Percentiles rank a stretch among this genome's conserved stretches.
phyloP scores from a whole-genome alignment of 1,284 basidiomycete genomes.

The Ceratobasidium papillatum region DNA sequence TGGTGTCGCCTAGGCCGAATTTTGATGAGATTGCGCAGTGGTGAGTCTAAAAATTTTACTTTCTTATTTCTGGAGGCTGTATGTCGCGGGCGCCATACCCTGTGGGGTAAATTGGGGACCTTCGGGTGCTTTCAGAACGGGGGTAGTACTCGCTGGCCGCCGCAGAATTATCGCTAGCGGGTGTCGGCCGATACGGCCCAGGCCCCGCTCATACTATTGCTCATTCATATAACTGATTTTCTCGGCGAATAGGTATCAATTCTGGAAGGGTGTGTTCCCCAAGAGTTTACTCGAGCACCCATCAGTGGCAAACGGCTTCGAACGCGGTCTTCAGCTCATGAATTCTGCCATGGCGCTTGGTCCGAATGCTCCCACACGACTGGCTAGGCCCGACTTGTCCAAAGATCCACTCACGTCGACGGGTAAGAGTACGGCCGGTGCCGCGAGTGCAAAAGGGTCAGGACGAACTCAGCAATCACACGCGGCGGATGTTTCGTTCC shows the following conservation, averaged over 20 bases:
- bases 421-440: conserved; percentile 51
- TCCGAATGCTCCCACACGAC: conserved; percentile 68
- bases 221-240: neutral
- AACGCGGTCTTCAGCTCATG: conserved; percentile 88
- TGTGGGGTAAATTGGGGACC: conserved; percentile 5
- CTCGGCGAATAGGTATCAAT: conserved; percentile 57
- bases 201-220: neutral
- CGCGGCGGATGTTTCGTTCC: conserved; percentile 78
- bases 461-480: conserved; percentile 48
- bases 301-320: conserved; percentile 81
- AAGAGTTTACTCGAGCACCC: conserved; percentile 69
- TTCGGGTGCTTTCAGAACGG: neutral
- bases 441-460: neutral
- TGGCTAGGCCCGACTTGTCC: conserved; percentile 69
- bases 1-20: conserved; percentile 81
- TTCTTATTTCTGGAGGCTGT: neutral
- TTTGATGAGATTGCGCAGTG: conserved; percentile 92
- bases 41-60: conserved; percentile 60
- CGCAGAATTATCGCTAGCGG: neutral
- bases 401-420: conserved; percentile 42
- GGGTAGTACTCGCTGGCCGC: conserved; percentile 1
- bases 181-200: neutral
- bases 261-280: conserved; percentile 87
- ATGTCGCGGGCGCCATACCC: neutral
- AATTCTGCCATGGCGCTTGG: conserved; percentile 89